Conservation (phyloP, 2,329 filamentous ascomycete species). For the Xylariaceae sp. region DNA sequence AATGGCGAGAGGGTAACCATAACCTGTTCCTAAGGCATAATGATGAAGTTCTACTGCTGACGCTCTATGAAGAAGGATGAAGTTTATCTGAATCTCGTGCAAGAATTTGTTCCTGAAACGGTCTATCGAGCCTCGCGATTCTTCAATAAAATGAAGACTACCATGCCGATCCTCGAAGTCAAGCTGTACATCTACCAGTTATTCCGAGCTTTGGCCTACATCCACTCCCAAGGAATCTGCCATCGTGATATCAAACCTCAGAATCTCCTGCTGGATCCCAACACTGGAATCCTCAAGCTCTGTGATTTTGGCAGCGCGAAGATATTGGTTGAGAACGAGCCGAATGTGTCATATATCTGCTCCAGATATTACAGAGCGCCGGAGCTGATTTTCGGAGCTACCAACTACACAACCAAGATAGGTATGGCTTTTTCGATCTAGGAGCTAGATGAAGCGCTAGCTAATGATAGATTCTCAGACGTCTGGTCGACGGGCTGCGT, state of each 20-base stretch:
- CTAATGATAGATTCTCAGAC: constrained; percentile 53
- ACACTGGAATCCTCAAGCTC: constrained; percentile 88
- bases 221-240: constrained; percentile 98
- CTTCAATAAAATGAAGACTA: constrained; percentile 99
- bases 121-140: constrained; percentile 97
- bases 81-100: constrained; percentile 96
- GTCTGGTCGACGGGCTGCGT: constrained; percentile 99
- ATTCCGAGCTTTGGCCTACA: constrained; percentile 96
- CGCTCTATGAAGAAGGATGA: constrained; percentile 74
- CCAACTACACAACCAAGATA: constrained; percentile 99
- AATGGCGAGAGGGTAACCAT: constrained; percentile 87
- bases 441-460: not conserved
- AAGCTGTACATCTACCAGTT: constrained; percentile 99
- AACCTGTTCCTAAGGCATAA: not conserved
- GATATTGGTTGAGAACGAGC: constrained; percentile 97
- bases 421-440: constrained; percentile 56
- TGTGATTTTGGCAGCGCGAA: constrained; percentile 99
- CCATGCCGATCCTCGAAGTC: constrained; percentile 97
- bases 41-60: constrained; percentile 12
- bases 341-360: constrained; percentile 99
- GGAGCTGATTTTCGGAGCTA: constrained; percentile 96
- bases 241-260: constrained; percentile 99
- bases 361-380: constrained; percentile 98
- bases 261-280: constrained; percentile 90
- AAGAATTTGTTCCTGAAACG: constrained; percentile 97